Evolutionary conservation across 495 filamentous ascomycete species (phyloP), one percentile per base, ranked within the genome.

Genomic region (Aspergillus campestris): DNA sequence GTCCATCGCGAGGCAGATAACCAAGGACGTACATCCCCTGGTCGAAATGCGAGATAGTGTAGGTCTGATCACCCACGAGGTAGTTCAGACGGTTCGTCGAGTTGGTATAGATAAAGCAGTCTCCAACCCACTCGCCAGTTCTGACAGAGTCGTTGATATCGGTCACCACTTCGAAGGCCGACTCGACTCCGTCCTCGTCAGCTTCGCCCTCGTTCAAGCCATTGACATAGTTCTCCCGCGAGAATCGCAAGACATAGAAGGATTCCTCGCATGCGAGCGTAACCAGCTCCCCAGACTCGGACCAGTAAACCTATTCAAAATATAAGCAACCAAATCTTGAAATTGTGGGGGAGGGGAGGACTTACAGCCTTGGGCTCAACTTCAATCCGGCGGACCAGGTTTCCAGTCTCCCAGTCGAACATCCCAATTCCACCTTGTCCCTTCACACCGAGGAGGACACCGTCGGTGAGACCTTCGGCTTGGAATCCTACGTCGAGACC

Each of bases 31-130:
- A 99, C 83, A 91, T 89, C 11, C 87, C 81, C 57, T 88, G 79
- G 66, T 99, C 92, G 56, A 95, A 96, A 67, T 97, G 91, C 33
- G 89, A 88, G 57, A 99, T 85, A n/a, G 92, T 95, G 75, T 97
- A 95, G 28, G 89, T 94, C 67, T 96, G 89, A 65, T 97, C 92
- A 41, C 92, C 94, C 31, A 99, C 92, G 14, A 99, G 80, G 66
- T 97, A 96, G 74, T 97, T 99, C 48, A 99, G 70, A 42, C 92
- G 86, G 76, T 97, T 96, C 24, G 90, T 95, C 55, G 80, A 83
- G 72, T 89, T 97, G 27, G 92, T 96, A 73, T 97, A 99, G 60
- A 97, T 90, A 73, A 99, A 92, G 69, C 90, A 95, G 65, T 99
- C 92, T 18, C 92, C 92, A 45, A 99, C 83, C 92, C 92, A 99